Conservation (phyloP, 2,329 filamentous ascomycete species). For the Stemphylium vesicarium region DNA sequence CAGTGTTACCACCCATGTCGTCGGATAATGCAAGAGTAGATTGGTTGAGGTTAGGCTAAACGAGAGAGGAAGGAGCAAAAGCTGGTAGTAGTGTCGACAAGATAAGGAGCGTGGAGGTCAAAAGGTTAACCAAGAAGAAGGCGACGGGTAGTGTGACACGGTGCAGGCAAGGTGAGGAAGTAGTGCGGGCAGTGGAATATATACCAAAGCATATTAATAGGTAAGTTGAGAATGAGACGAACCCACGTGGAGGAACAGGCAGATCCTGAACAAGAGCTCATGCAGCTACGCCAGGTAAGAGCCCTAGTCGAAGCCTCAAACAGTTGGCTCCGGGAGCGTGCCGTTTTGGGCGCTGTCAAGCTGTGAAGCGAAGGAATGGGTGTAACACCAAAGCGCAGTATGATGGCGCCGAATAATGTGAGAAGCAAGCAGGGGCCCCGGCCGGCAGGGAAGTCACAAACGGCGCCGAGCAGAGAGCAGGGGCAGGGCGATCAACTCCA, state of each 20-base stretch:
- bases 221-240: slow-evolving; percentile 36
- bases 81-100: slow-evolving; percentile 15
- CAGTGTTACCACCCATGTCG: slow-evolving; percentile 52
- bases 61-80: slow-evolving; percentile 31
- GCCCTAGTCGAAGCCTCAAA: slow-evolving; percentile 49
- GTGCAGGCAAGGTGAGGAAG: slow-evolving; percentile 19
- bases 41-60: slow-evolving; percentile 33
- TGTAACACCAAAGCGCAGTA: slow-evolving; percentile 43
- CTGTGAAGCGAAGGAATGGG: slow-evolving; percentile 46
- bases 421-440: slow-evolving; percentile 34
- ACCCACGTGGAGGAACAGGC: slow-evolving; percentile 46
- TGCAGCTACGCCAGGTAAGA: slow-evolving; percentile 44
- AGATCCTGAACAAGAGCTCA: slow-evolving; percentile 43
- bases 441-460: slow-evolving; percentile 36
- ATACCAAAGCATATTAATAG: slow-evolving; percentile 40
- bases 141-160: slow-evolving; percentile 17
- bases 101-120: slow-evolving; percentile 19
- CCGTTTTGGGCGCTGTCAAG: slow-evolving; percentile 50
- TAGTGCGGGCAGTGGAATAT: slow-evolving; percentile 35
- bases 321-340: slow-evolving; percentile 47
- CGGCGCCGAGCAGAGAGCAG: slow-evolving; percentile 35
- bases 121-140: slow-evolving; percentile 8
- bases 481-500: slow-evolving; percentile 26
- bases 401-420: slow-evolving; percentile 36
- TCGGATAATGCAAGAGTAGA: slow-evolving; percentile 30